Evolutionary conservation across 768 basidiomycete species (phyloP), one percentile per base, ranked within the genome.

Genomic region (Tephrocybe sp.): DNA sequence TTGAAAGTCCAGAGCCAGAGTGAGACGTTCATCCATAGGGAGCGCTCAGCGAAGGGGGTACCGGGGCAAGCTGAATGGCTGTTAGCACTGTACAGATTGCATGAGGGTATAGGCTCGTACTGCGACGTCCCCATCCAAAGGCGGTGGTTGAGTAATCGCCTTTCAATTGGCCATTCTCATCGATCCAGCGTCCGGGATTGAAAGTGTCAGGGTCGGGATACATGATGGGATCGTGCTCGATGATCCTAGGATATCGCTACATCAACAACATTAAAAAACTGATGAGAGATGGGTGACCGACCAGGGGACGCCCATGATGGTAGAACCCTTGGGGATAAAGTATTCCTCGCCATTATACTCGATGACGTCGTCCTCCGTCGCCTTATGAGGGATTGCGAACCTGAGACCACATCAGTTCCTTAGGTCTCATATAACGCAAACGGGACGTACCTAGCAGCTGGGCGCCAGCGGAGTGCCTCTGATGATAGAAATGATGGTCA

Each of bases 281-380:
- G 12, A 7, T 14, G 34, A n/a, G 18, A 11, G 3, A 32, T 3
- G 18, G 3, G 7, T 6, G 26, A 23, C 40, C 15, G 1, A 49
- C 48, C 48, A 49, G 1, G 48, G 48, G 11, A 49, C 48, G 5
- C 48, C 48, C 26, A 49, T 49, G 9, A 49, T 42, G 20, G 48
- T 49, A 25, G 39, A 20, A 18, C 45, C 45, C 21, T 45, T 50
- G 10, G 48, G 48, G 32, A 50, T 50, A 17, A 40, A 50, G 40
- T 50, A 50, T 33, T 50, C 48, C 24, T 50, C 40, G 15, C 48
- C 48, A 34, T 50, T 50, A 25, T 50, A 50, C n/a, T 50, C 48
- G 15, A 50, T 28, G 18, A 50, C n/a, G 15, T 50, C 48, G 17
- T 50, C 48, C 24, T 50, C 48, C 2, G 48, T 50, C 20, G 40